Conservation (phyloP, 768 basidiomycete genomes). For the Phaeotremella skinneri region DNA sequence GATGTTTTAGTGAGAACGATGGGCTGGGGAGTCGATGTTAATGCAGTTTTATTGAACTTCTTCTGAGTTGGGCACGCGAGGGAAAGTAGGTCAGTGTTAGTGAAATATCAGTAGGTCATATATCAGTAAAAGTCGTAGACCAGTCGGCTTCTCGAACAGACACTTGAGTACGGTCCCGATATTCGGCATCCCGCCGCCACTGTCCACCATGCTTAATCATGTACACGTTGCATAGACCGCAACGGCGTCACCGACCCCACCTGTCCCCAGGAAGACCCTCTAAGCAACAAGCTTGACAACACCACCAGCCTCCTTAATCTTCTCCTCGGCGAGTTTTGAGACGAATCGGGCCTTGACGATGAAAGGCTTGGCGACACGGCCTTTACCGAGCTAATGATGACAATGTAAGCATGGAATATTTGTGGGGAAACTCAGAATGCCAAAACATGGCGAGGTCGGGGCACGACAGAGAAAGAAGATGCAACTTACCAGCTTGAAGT, state of each 20-base stretch:
- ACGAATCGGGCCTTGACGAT: slow-evolving; percentile 98
- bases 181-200: background rate
- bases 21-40: too few relatives aligned
- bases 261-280: slow-evolving; percentile 7
- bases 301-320: slow-evolving; percentile 65
- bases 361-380: slow-evolving; percentile 75
- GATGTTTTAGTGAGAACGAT: too few relatives aligned
- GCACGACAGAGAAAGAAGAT: background rate
- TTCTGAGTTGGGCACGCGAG: too few relatives aligned
- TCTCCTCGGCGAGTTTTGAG: slow-evolving; percentile 74
- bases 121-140: too few relatives aligned
- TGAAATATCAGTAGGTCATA: too few relatives aligned
- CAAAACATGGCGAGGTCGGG: background rate
- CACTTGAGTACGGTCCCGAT: background rate
- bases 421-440: slow-evolving; percentile 3
- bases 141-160: too few relatives aligned
- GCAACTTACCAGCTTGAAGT: slow-evolving; percentile 52
- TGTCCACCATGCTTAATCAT: slow-evolving; percentile 2
- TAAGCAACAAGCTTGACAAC: slow-evolving; percentile 91
- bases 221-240: slow-evolving; percentile 32
- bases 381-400: slow-evolving; percentile 69
- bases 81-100: too few relatives aligned
- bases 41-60: too few relatives aligned
- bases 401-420: background rate
- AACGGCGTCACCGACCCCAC: slow-evolving; percentile 15